Conservation (phyloP, 495 filamentous ascomycete species). For the Penicillium canariense region DNA sequence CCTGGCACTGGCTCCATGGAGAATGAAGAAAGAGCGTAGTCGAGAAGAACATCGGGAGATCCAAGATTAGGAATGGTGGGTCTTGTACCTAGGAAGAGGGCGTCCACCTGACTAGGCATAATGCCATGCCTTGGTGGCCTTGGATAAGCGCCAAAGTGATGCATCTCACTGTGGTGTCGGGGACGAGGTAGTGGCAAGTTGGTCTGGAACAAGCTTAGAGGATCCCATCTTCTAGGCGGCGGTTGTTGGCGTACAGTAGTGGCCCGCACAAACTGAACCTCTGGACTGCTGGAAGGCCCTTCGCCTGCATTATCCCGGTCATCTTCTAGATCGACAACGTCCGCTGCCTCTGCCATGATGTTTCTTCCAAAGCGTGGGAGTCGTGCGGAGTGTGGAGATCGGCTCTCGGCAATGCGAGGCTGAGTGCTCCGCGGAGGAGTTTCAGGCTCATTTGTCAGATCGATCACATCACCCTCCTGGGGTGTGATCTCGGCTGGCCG, state of each 20-base stretch:
- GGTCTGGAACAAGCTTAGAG: neutral
- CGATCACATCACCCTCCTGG: slow-evolving; percentile 46
- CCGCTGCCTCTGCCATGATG: slow-evolving; percentile 30
- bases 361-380: slow-evolving; percentile 36
- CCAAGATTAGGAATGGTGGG: neutral
- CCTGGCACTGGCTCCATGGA: slow-evolving; percentile 19
- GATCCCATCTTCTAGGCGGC: slow-evolving; percentile 2
- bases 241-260: slow-evolving; percentile 20
- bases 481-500: slow-evolving; percentile 37
- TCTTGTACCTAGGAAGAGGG: neutral
- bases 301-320: slow-evolving; percentile 15
- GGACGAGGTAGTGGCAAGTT: neutral
- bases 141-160: neutral
- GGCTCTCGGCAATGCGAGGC: neutral
- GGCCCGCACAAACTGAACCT: slow-evolving; percentile 40
- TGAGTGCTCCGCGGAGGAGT: slow-evolving; percentile 26
- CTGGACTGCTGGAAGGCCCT: slow-evolving; percentile 32
- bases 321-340: slow-evolving; percentile 39
- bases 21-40: slow-evolving; percentile 25
- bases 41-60: slow-evolving; percentile 8
- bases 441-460: slow-evolving; percentile 53
- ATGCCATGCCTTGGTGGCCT: neutral
- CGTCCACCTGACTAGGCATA: neutral
- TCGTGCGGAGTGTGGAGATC: slow-evolving; percentile 13
- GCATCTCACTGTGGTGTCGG: neutral